Evolutionary conservation across 257 asterid species (phyloP), one percentile per base, ranked within the genome.

Genomic region (Osmanthus fragrans): DNA sequence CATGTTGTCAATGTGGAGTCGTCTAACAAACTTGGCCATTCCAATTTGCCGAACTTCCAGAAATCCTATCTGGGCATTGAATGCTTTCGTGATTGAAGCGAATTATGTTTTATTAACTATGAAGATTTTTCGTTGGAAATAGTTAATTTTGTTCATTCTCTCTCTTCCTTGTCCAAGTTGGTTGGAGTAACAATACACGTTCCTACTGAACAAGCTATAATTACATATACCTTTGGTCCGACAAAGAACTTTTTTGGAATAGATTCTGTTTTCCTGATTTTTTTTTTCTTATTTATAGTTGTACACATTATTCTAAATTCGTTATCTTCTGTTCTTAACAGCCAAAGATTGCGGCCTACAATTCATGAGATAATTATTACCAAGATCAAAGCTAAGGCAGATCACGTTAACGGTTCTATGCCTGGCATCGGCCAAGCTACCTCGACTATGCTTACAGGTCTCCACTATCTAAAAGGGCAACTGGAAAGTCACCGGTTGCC

Each of bases 261-360:
- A 34, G 34, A 36, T 73, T 80, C 34, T 75, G 39, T 34, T 23
- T 70, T 51, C 69, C 70, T 47, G 70, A 30, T 37, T 21, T 7
- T 7, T 58, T 27, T 63, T 27, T 2, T 11, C 33, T 4, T 27
- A 25, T 27, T 63, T 63, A 25, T 25, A 23, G 69, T n/a, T 63
- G 33, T 25, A 63, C 36, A 63, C 36, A 74, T 75, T 79, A 42
- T 79, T 74, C 60, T 84, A 36, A 80, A 56, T 7, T 70, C 60
- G 42, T 72, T 60, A 7, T 8, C 3, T 25, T 21, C 71, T 70
- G 56, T 47, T 76, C 77, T 74, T 75, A 73, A 84, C 89, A 96
- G 99, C 84, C 97, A 96, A 86, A 93, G 96, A 82, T 81, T 96
- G 81, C 92, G 99, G 71, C 93, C 98, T 76, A 93, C 99, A 54